These are phyloP conservation scores for Nitzschia sp. DNA, from an alignment of 108 stramenopile genomes.

Conservation along the genomic window DNA sequence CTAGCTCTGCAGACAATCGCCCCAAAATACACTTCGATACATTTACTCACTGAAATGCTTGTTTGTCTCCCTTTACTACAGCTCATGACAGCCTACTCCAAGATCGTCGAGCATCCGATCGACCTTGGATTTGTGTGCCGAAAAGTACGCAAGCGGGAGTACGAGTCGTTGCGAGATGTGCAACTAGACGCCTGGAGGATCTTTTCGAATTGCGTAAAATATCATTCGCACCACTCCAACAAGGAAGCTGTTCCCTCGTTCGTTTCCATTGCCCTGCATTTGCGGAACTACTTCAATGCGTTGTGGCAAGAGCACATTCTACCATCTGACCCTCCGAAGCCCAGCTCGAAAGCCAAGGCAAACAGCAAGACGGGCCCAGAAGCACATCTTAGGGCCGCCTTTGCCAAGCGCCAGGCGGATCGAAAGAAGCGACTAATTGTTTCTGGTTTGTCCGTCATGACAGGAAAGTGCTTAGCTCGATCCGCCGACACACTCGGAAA, in stretches of 20 bases:
- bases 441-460: constrained; percentile 68
- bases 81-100: constrained; percentile 72
- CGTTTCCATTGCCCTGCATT: constrained; percentile 77
- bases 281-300: constrained; percentile 84
- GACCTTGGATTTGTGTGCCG: constrained; percentile 85
- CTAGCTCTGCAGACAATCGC: too few species aligned
- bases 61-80: constrained; percentile 25
- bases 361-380: constrained; percentile 7
- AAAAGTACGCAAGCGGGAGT: constrained; percentile 66
- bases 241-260: constrained; percentile 83
- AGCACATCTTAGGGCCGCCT: constrained; percentile 36
- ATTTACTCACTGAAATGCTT: constrained; percentile 1
- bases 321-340: constrained; percentile 64
- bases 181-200: constrained; percentile 89
- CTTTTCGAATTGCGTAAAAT: constrained; percentile 85
- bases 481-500: constrained; percentile 39
- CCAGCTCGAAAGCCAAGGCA: constrained; percentile 11
- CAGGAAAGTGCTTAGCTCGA: constrained; percentile 48
- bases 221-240: constrained; percentile 81
- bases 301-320: constrained; percentile 87
- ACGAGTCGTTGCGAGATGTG: constrained; percentile 67
- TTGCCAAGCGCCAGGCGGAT: constrained; percentile 52
- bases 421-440: constrained; percentile 59
- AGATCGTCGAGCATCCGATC: constrained; percentile 82
- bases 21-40: not conserved